Base-by-base conservation (phyloP, 192 early-diverging fungal species). In the Polychytrium aggregatum region DNA sequence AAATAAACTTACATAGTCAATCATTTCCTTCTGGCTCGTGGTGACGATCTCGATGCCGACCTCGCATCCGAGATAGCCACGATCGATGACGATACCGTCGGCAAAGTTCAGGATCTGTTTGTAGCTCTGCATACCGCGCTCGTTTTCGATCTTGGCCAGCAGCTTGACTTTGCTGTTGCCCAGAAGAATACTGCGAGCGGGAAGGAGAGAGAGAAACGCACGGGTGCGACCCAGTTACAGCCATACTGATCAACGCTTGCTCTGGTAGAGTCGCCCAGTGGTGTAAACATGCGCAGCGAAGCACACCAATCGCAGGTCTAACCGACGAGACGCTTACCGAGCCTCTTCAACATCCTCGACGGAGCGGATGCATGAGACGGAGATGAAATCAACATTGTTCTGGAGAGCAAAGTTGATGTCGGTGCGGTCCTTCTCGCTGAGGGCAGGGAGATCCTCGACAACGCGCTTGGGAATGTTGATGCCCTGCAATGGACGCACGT, bases 71-170 rank as follows among this genome's bases (percentile, higher is more conserved):
- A 79, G 65, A 57, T 79, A 79, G 11, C 76, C 76, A 26, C 76
- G 51, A 46, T 79, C 76, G 35, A 79, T 70, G 31, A 79, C 70
- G 36, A 79, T 70, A n/a, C 71, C 71, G 40, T 79, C 76, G 21
- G 72, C 64, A 22, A 68, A 46, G 7, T 43, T 52, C 34, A 79
- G 49, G 47, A 79, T 79, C n/a, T 43, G 44, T 31, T 76, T 70
- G 48, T 62, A 79, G 60, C 76, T 79, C 42, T 72, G 63, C 59
- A 79, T 59, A 20, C 72, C 66, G 35, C 62, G 37, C 53, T 70
- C 57, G 64, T 79, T 79, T 49, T 79, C 76, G 48, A 79, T 74
- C 56, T 76, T 76, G 42, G 76, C 72, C 3, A 79, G 53, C 6
- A 79, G 46, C 53, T 73, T 76, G 31, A 70, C 65, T 38, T 67